Conservation (phyloP, 2,329 filamentous ascomycete genomes). For the Karstenula rhodostoma region DNA sequence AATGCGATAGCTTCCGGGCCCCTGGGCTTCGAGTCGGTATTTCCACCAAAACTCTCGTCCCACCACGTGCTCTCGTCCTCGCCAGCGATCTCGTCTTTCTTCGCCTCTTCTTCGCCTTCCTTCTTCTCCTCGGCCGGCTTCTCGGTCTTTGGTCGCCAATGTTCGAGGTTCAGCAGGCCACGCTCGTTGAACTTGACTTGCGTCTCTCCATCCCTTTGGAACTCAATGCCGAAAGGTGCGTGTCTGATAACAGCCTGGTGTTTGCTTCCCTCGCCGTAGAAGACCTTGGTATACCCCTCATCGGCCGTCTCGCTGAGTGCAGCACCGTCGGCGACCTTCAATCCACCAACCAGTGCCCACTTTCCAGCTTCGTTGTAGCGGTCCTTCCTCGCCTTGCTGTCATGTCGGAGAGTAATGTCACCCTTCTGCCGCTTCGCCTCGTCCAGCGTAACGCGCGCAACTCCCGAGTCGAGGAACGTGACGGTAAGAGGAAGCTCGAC, state of each 20-base stretch:
- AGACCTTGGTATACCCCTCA: constrained; percentile 72
- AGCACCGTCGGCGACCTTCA: constrained; percentile 75
- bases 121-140: constrained; percentile 58
- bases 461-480: constrained; percentile 88
- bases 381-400: constrained; percentile 86
- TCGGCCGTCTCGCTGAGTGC: constrained; percentile 72
- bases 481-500: constrained; percentile 83
- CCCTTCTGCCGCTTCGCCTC: constrained; percentile 90
- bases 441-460: constrained; percentile 85
- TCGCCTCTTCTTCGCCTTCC: constrained; percentile 57
- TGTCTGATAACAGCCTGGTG: constrained; percentile 87
- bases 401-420: constrained; percentile 85
- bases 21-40: constrained; percentile 93
- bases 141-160: constrained; percentile 91
- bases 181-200: constrained; percentile 90
- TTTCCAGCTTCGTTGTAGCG: constrained; percentile 91
- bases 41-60: constrained; percentile 95
- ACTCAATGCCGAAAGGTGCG: constrained; percentile 83
- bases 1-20: constrained; percentile 91
- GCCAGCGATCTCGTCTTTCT: constrained; percentile 54
- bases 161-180: constrained; percentile 91
- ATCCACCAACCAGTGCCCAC: constrained; percentile 85
- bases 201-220: constrained; percentile 80
- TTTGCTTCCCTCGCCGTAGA: constrained; percentile 77
- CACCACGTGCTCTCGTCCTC: constrained; percentile 94